phyloP scores from a whole-genome alignment of 768 basidiomycete species.

The Clitopilus hobsonii region DNA sequence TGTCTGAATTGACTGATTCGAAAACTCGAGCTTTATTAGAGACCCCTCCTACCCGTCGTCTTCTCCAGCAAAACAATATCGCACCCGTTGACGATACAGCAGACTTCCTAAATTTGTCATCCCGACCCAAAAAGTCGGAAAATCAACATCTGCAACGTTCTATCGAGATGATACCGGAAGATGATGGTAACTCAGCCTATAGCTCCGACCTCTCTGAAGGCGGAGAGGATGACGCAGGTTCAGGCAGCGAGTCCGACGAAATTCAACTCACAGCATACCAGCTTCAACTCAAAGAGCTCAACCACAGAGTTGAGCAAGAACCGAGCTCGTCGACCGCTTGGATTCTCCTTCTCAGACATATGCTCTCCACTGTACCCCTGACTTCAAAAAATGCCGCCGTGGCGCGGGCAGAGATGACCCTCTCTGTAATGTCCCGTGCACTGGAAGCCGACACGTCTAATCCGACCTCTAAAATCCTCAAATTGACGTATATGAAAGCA shows the following conservation, averaged over 20 bases:
- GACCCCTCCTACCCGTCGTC: constrained; percentile 44
- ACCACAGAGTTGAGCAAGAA: constrained; percentile 44
- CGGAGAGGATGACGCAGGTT: constrained; percentile 23
- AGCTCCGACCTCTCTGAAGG: constrained; percentile 19
- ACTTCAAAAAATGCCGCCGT: constrained; percentile 65
- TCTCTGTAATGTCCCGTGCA: constrained; percentile 66
- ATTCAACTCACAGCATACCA: constrained; percentile 50
- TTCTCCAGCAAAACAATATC: constrained; percentile 45
- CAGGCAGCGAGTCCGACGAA: constrained; percentile 28
- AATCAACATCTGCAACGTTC: constrained; percentile 46
- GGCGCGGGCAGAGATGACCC: constrained; percentile 65
- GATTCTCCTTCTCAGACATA: constrained; percentile 60
- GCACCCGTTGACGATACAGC: constrained; percentile 43
- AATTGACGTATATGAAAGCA: constrained; percentile 62
- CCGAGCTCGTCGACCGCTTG: constrained; percentile 55
- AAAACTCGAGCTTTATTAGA: constrained; percentile 49
- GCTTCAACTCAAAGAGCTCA: constrained; percentile 51
- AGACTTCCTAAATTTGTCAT: constrained; percentile 50
- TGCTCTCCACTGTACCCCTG: constrained; percentile 56
- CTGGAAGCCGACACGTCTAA: constrained; percentile 51
- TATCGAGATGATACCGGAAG: constrained; percentile 27
- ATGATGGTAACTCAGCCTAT: constrained; percentile 23
- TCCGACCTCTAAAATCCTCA: constrained; percentile 40
- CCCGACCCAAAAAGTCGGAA: constrained; percentile 24
- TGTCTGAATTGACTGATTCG: constrained; percentile 55